Conservation (phyloP, 305 asterid genomes). For the Fraxinus nigra region DNA sequence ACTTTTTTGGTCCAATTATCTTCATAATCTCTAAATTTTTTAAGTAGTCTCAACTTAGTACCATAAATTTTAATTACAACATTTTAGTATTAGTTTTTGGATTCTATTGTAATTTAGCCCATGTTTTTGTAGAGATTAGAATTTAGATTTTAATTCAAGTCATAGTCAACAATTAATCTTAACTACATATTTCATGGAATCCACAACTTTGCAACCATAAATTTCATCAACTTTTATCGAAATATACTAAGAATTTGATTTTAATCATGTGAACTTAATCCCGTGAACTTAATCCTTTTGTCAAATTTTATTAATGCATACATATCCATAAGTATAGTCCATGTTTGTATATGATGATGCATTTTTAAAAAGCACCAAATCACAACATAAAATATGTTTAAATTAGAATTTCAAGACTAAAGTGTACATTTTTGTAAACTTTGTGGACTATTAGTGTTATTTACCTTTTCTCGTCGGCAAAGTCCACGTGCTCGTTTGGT, state of each 20-base stretch:
- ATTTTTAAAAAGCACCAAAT: not conserved
- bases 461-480: not conserved
- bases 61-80: not conserved
- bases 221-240: too few species aligned
- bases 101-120: not conserved
- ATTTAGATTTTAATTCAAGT: too few species aligned
- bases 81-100: not conserved
- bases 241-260: too few species aligned
- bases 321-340: not conserved
- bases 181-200: too few species aligned
- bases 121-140: too few species aligned
- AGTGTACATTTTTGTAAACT: not conserved
- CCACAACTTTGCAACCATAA: too few species aligned
- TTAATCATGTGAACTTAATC: not conserved
- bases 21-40: not conserved
- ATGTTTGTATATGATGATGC: not conserved
- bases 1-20: not conserved
- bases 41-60: not conserved
- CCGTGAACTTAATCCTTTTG: not conserved
- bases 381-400: not conserved
- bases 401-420: not conserved
- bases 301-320: not conserved
- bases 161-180: too few species aligned
- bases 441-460: not conserved
- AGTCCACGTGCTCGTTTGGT: not conserved